phyloP scores from a whole-genome alignment of 2,329 filamentous ascomycete genomes.

The Zymoseptoria ardabiliae region DNA sequence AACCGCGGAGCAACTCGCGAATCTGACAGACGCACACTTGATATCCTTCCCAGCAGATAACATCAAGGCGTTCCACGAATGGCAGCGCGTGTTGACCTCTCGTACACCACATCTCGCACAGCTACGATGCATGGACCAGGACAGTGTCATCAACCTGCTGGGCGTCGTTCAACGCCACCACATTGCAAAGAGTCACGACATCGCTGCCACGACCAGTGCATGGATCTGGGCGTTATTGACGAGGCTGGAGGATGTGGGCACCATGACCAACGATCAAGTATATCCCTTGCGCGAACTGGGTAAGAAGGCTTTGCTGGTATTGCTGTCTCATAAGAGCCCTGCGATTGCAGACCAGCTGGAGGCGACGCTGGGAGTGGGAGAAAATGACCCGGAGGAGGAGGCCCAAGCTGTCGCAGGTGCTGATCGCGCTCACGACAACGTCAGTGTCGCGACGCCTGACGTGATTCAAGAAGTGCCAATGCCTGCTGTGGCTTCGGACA shows the following conservation, averaged over 20 bases:
- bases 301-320: slow-evolving; percentile 52
- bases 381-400: not conserved
- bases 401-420: slow-evolving; percentile 12
- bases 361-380: slow-evolving; percentile 4
- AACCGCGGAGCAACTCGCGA: slow-evolving; percentile 45
- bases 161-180: slow-evolving; percentile 53
- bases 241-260: slow-evolving; percentile 59
- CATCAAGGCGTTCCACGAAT: slow-evolving; percentile 50
- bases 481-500: not conserved
- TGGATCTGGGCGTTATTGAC: slow-evolving; percentile 85
- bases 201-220: slow-evolving; percentile 61
- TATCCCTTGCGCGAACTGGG: slow-evolving; percentile 71
- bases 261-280: slow-evolving; percentile 68
- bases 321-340: slow-evolving; percentile 23
- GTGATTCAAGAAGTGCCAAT: not conserved
- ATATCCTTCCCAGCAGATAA: slow-evolving; percentile 49
- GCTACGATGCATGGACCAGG: slow-evolving; percentile 52
- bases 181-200: slow-evolving; percentile 50
- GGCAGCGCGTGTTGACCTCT: slow-evolving; percentile 35
- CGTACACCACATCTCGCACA: slow-evolving; percentile 44
- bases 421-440: not conserved
- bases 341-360: slow-evolving; percentile 23
- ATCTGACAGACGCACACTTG: slow-evolving; percentile 48
- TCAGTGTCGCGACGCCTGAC: not conserved
- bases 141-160: slow-evolving; percentile 59